Evolutionary conservation across 805 yeast species (phyloP), one percentile per base, ranked within the genome.

Genomic region (Candida jianshihensis): DNA sequence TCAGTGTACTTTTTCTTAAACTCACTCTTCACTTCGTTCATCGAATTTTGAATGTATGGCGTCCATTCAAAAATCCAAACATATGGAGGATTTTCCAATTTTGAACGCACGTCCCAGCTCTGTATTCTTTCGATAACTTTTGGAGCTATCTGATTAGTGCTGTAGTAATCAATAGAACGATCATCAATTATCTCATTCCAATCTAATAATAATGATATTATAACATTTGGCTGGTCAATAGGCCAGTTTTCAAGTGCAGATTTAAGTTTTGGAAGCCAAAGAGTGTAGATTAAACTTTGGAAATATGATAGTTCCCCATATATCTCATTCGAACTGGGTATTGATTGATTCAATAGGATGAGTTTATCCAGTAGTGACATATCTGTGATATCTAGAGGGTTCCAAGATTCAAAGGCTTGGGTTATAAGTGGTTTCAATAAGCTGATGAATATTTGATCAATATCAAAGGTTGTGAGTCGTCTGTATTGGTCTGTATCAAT

Each of bases 31-130:
- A 63, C 34, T 8, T 31, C 44, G 8, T 37, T 43, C 17, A 39
- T 28, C 13, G 40, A 38, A 7, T 35, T 24, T 3, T 40, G 41
- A 14, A 61, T 32, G 24, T 52, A 56, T 17, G 63, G 59, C 24
- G 63, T 32, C 68, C 68, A 64, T 18, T 65, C 69, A 39, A 60
- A 57, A 5, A 64, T 40, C 68, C 69, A 64, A 19, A 42, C 25
- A 26, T 43, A 46, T 7, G 56, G 56, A 0, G 51, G 42, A 21
- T 38, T 30, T 2, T 24, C 29, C 3, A 26, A 17, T 14, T 28
- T 18, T 6, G 19, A 26, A 10, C 27, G 16, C 2, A 35, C 17
- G 29, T 54, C 43, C 77, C 77, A 71, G 1, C 44, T 41, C 4
- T 50, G 39, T 6, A 74, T 51, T 0, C 56, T 60, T 3, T 41